Evolutionary conservation across 495 filamentous ascomycete species (phyloP), one percentile per base, ranked within the genome.

Genomic region (Extremus antarcticus): DNA sequence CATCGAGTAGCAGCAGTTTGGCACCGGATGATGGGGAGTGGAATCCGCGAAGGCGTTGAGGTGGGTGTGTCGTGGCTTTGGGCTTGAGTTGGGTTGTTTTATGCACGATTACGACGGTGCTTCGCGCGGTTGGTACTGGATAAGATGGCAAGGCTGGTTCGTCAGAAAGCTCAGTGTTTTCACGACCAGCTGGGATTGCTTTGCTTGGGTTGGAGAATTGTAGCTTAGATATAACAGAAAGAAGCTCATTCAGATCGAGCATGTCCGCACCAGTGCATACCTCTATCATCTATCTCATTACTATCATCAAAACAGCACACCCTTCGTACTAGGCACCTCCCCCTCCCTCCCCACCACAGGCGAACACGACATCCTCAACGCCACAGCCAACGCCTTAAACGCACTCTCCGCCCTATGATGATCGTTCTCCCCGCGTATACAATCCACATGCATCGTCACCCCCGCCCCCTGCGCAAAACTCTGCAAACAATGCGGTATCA

Each of bases 341-440:
- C 88, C 88, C 63, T 89, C 88, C 57, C 82, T 80, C 46, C 87
- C 87, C 51, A 80, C 78, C 2, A 92, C 79, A 63, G 81, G 73
- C 53, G 74, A 77, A 50, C 82, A 90, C 39, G 92, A 92, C 66
- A 76, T 76, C 58, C 82, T 73, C 21, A 92, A 75, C 3, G 92
- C 92, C 48, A 92, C 81, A 0, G 92, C 92, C 57, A 96, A 69
- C 51, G 94, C 94, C 78, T 98, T 98, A 67, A 98, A 97, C 43
- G 92, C 92, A 66, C 86, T 91, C 79, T 98, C 92, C 24, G 92
- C 94, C 50, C 89, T 74, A 69, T 97, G 92, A 70, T 98, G 92
- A 70, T 98, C 94, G 70, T 97, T 98, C 46, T 86, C 79, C 23
- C 92, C 92, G 51, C 85, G 77, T 43, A 94, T 64, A 66, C 85